phyloP scores from a whole-genome alignment of 2,329 filamentous ascomycete species.

The Beauveria asiatica region DNA sequence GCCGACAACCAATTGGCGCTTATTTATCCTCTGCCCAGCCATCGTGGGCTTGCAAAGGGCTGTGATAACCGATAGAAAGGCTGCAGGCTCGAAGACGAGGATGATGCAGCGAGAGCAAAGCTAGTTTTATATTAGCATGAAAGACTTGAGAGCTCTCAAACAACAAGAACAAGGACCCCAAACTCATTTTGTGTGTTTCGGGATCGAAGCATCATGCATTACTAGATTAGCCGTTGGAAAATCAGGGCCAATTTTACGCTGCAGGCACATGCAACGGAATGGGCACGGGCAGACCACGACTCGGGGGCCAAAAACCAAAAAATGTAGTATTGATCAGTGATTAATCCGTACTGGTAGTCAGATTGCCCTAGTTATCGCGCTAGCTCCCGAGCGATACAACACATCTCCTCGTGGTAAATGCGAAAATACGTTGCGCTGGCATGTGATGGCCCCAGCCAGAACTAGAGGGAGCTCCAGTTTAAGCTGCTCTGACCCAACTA shows the following conservation, averaged over 20 bases:
- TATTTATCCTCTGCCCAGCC: not conserved
- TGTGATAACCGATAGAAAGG: not conserved
- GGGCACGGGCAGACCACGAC: not conserved
- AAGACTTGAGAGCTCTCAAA: not conserved
- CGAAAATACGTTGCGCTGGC: not conserved
- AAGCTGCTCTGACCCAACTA: not conserved
- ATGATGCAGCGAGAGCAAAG: not conserved
- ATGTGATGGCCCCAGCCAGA: not conserved
- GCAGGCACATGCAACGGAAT: not conserved
- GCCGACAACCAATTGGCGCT: not conserved
- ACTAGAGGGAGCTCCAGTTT: not conserved
- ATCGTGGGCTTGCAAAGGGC: constrained; percentile 1
- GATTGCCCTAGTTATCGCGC: not conserved
- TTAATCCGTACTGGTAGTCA: too few relatives aligned
- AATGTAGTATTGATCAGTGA: not conserved
- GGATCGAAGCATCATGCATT: not conserved
- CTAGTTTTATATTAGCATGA: too few relatives aligned
- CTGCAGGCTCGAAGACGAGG: not conserved
- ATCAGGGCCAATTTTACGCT: not conserved
- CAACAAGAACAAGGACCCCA: not conserved
- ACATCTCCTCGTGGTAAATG: not conserved
- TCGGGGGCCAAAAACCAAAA: not conserved
- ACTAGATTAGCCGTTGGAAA: not conserved
- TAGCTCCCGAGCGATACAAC: not conserved
- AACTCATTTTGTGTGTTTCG: not conserved